phyloP scores from a whole-genome alignment of 176 grass and related monocot genomes.

The Paspalum vaginatum region DNA sequence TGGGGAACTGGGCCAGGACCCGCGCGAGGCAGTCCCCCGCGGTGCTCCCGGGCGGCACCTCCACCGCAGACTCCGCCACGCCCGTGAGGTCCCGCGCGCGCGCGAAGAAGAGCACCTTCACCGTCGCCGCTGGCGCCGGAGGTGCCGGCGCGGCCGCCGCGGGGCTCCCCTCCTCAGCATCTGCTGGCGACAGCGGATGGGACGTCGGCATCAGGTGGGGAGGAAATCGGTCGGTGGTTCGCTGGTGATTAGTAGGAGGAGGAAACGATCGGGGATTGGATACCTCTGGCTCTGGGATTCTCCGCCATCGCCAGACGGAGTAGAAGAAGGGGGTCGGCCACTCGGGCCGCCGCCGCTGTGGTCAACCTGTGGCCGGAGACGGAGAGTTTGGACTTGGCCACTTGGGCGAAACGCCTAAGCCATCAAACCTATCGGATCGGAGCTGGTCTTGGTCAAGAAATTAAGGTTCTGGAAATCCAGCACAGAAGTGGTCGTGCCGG shows the following conservation, averaged over 20 bases:
- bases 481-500: conserved; percentile 75
- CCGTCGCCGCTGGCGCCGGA: conserved; percentile 10
- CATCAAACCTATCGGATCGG: too few relatives aligned
- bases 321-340: too few relatives aligned
- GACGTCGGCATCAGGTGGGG: neutral
- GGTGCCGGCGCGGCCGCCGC: neutral
- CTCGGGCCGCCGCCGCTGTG: too few relatives aligned
- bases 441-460: too few relatives aligned
- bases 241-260: neutral
- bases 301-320: conserved; percentile 25
- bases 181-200: neutral
- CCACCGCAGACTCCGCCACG: conserved; percentile 45
- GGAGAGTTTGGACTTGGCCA: too few relatives aligned
- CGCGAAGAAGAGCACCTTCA: conserved; percentile 91
- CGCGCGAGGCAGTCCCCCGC: conserved; percentile 63
- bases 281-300: conserved; percentile 25
- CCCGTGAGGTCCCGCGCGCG: conserved; percentile 81
- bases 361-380: conserved; percentile 1
- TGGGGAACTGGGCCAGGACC: conserved; percentile 65
- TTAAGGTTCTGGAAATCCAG: too few relatives aligned
- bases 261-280: neutral
- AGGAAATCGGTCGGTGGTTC: neutral
- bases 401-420: too few relatives aligned
- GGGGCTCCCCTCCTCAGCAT: conserved; percentile 1
- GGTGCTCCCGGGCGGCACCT: conserved; percentile 64